phyloP scores from a whole-genome alignment of 164 flowering plant species.

The Taxillus chinensis region DNA sequence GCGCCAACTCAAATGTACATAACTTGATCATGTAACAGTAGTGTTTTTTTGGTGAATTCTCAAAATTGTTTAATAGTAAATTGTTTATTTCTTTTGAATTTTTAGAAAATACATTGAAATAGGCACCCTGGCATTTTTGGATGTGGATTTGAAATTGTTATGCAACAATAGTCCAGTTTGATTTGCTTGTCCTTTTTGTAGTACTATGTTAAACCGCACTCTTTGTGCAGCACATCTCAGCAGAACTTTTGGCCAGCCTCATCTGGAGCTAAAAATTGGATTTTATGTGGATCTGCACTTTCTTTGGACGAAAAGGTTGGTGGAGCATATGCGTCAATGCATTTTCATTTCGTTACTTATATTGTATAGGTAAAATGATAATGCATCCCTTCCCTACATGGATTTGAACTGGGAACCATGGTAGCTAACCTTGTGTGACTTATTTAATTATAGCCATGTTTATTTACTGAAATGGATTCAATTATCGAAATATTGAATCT shows the following conservation, averaged over 20 bases:
- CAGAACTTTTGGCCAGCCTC: constrained; percentile 20
- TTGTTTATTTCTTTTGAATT: too few relatives aligned
- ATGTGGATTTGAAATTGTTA: too few relatives aligned
- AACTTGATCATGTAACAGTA: neutral
- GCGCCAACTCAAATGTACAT: constrained; percentile 18
- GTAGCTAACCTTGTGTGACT: too few relatives aligned
- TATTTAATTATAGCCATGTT: too few relatives aligned
- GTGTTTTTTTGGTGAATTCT: too few relatives aligned
- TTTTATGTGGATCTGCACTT: constrained; percentile 77
- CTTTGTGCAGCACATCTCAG: constrained; percentile 15
- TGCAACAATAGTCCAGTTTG: neutral
- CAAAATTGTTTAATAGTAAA: too few relatives aligned
- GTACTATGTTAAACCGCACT: neutral
- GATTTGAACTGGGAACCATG: too few relatives aligned
- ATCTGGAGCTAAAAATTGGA: constrained; percentile 31
- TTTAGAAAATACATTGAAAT: too few relatives aligned
- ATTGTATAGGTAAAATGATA: neutral
- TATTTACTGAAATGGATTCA: too few relatives aligned
- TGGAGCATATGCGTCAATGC: neutral
- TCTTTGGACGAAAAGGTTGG: constrained; percentile 69
- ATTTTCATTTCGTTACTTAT: neutral
- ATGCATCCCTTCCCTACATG: too few relatives aligned
- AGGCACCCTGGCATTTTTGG: too few relatives aligned
- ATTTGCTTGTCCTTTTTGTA: neutral
- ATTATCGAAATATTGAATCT: too few relatives aligned